Evolutionary conservation across 129 eudicot species (phyloP).

Genomic region (Saposhnikovia divaricata): DNA sequence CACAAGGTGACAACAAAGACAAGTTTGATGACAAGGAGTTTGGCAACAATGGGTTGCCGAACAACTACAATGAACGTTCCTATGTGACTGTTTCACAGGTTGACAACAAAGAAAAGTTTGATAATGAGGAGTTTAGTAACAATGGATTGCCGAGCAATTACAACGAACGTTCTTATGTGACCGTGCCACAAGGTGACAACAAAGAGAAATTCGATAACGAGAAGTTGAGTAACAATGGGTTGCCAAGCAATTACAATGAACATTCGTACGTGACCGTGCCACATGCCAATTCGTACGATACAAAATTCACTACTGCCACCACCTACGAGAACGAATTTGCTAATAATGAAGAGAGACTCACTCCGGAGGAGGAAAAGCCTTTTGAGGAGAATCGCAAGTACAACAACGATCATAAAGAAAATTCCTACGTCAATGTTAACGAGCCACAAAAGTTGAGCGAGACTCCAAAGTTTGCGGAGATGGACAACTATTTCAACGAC

Average conservation of each 20-base stretch:
- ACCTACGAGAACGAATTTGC: slow-evolving; percentile 18
- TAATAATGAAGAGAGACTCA: neutral
- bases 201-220: slow-evolving; percentile 7
- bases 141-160: slow-evolving; percentile 8
- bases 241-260: slow-evolving; percentile 20
- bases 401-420: neutral
- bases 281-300: neutral
- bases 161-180: slow-evolving; percentile 21
- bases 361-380: neutral
- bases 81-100: slow-evolving; percentile 12
- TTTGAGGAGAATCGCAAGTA: neutral
- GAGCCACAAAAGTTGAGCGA: neutral
- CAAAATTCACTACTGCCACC: neutral
- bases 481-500: slow-evolving; percentile 9
- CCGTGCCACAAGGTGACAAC: neutral
- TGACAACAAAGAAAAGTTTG: slow-evolving; percentile 3
- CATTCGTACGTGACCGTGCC: slow-evolving; percentile 17
- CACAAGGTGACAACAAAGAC: neutral
- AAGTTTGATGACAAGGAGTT: slow-evolving; percentile 9
- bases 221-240: neutral
- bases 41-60: slow-evolving; percentile 1
- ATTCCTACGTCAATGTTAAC: neutral
- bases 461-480: neutral
- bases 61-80: slow-evolving; percentile 18
- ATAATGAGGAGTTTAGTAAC: slow-evolving; percentile 8